Evolutionary conservation across 176 grass and related monocot species (phyloP), one percentile per base, ranked within the genome.

Genomic region (Musa beccarii): DNA sequence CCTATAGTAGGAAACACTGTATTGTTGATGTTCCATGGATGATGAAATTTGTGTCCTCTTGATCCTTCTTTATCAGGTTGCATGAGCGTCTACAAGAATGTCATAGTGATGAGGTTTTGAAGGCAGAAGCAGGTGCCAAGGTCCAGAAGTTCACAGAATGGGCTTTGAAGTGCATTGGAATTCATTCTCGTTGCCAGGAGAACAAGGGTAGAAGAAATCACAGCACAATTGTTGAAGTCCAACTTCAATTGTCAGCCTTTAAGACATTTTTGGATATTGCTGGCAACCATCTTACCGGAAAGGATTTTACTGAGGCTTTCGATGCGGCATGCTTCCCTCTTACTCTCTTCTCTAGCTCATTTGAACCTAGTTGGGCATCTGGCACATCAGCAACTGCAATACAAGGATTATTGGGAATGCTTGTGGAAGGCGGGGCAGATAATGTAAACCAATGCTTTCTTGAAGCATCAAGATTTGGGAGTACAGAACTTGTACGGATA

Each of bases 401-500:
- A 82, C 88, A 94, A 66, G 90, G 90, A 10, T 82, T 99, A 24
- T 81, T 99, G 61, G 95, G 92, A 43, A 79, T 99, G 81, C 84
- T 99, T 76, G 95, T 99, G 56, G 95, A 99, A 79, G 95, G 90
- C 5, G 95, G 95, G 3, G 95, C 95, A 57, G 95, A 99, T 65
- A 99, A 99, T 86, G 95, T 99, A 66, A 99, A 94, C 81, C 88
- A 94, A 82, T 99, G 95, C 80, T 94, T 99, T 87, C 88, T 99
- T 78, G 95, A 99, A 89, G 90, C 95, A 74, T 83, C 90, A 67
- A 86, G 88, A 53, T 99, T 94, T 80, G 95, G 95, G 54, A 99
- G 90, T 76, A 99, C 90, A 67, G 90, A 99, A 81, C 95, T 99
- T 8, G 95, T 94, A 11, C 84, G 80, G 52, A 89, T 99, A 76